Evolutionary conservation across 78 protist genomes (phyloP), one percentile per base, ranked within the genome.

Genomic region (Dictyostelium purpureum): DNA sequence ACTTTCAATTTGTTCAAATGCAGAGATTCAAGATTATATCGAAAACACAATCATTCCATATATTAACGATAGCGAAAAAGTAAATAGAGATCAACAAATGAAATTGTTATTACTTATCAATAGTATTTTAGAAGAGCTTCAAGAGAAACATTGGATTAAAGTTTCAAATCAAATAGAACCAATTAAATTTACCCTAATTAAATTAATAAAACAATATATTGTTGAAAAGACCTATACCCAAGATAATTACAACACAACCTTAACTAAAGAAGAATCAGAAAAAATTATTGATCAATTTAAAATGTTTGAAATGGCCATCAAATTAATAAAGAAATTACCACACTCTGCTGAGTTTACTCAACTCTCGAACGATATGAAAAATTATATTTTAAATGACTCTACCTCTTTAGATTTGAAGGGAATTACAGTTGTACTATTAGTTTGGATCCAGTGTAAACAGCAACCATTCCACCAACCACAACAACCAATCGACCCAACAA

Each of bases 221-320:
- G 24, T 33, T 31, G 7, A 21, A n/a, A n/a, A 14, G 35, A 63
- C 3, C 28, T 33, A 28, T 40, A 59, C 11, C 7, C 24, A 51
- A 51, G 9, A n/a, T n/a, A n/a, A n/a, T n/a, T n/a, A n/a, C n/a
- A n/a, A n/a, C n/a, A 52, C 52, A 47, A 57, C 35, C 7, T 24
- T 1, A 4, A 56, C 42, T 7, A 38, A 38, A 43, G 79, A 71
- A 71, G 37, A 71, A 45, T 47, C 33, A 28, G 67, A 76, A 26
- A 69, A 54, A 52, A 35, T 76, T 35, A 35, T 76, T 35, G 56
- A 76, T 76, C 47, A 52, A 54, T 47, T 76, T 37, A 76, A 76
- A 76, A 37, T 19, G 2, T 11, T 76, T 11, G 81, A 76, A 54
- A 10, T 26, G 21, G 35, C 47, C 9, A 63, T 47, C 18, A 28